Evolutionary conservation across 805 yeast species (phyloP).

Genomic region (Zygoascus biomembranicola): DNA sequence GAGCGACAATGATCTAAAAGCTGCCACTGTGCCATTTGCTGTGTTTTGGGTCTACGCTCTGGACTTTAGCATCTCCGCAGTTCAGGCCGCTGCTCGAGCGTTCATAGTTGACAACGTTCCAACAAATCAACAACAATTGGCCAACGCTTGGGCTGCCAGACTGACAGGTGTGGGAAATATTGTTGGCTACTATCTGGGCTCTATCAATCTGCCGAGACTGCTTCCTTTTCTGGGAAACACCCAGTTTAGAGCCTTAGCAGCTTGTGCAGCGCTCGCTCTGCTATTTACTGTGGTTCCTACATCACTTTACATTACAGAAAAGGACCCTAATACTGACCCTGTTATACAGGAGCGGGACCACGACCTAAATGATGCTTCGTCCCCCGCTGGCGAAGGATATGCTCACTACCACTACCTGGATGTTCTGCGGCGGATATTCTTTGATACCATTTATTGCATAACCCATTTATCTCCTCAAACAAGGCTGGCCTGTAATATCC

Average conservation of each 20-base stretch:
- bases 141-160: constrained; percentile 62
- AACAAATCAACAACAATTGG: constrained; percentile 45
- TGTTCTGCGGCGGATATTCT: constrained; percentile 5
- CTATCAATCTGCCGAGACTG: constrained; percentile 34
- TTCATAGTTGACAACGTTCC: constrained; percentile 55
- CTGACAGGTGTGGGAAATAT: constrained; percentile 55
- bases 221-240: constrained; percentile 38
- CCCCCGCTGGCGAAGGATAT: neutral
- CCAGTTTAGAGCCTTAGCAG: constrained; percentile 45
- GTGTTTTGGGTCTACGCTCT: constrained; percentile 43
- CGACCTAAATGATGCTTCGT: neutral
- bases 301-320: constrained; percentile 37
- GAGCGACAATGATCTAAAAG: constrained; percentile 23
- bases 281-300: constrained; percentile 34
- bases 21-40: constrained; percentile 40
- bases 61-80: constrained; percentile 50
- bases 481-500: constrained; percentile 43
- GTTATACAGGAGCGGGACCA: neutral
- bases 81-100: constrained; percentile 55
- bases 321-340: constrained; percentile 33
- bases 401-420: neutral
- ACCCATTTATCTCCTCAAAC: constrained; percentile 42
- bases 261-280: constrained; percentile 36
- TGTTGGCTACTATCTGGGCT: constrained; percentile 46
- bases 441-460: constrained; percentile 13